phyloP scores from a whole-genome alignment of 352 stramenopile species.

The Lagenidium sp. region DNA sequence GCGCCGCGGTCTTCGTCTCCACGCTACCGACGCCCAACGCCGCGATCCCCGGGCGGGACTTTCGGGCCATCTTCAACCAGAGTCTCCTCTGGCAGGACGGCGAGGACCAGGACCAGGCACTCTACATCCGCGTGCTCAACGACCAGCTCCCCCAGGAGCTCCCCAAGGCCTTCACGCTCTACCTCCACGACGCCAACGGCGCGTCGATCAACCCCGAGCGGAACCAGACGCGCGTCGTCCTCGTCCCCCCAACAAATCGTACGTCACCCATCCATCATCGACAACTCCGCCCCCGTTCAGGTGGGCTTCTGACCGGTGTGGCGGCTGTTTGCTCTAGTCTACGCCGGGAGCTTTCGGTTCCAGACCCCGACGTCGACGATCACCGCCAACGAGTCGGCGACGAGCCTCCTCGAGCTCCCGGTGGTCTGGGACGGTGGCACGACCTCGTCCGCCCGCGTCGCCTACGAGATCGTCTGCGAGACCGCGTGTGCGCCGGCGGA shows the following conservation, averaged over 20 bases:
- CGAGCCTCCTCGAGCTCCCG: constrained; percentile 20
- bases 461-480: constrained; percentile 34
- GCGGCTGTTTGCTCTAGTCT: constrained; percentile 21
- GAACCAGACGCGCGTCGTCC: constrained; percentile 29
- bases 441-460: constrained; percentile 26
- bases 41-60: constrained; percentile 43
- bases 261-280: no score
- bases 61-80: constrained; percentile 44
- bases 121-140: constrained; percentile 59
- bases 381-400: constrained; percentile 20
- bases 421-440: constrained; percentile 54
- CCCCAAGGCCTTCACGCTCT: constrained; percentile 40
- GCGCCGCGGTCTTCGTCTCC: constrained; percentile 55
- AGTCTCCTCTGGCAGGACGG: constrained; percentile 75
- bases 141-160: constrained; percentile 40
- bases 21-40: constrained; percentile 27
- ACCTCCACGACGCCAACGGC: constrained; percentile 46
- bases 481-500: constrained; percentile 33
- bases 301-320: no score
- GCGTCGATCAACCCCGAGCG: constrained; percentile 40
- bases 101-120: constrained; percentile 51
- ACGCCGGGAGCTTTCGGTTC: constrained; percentile 42
- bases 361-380: constrained; percentile 17
- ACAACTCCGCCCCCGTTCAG: no score
- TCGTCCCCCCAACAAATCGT: constrained; percentile 50